Evolutionary conservation across 257 asterid species (phyloP).

Genomic region (Solanum pinnatisectum): DNA sequence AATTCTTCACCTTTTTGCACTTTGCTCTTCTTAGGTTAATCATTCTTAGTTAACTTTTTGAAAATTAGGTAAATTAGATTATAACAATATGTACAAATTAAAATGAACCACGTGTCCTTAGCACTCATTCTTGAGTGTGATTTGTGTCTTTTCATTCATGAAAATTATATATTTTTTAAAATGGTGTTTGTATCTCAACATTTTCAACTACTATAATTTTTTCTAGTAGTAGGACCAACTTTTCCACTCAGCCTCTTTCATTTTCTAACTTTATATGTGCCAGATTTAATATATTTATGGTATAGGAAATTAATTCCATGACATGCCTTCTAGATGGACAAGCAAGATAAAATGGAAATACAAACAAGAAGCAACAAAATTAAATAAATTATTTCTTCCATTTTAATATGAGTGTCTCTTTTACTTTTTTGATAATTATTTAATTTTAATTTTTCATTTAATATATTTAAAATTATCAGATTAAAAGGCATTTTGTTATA

Average conservation of each 20-base stretch:
- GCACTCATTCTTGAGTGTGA: neutral
- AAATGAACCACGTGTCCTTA: neutral
- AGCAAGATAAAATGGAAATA: neutral
- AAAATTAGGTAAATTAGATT: neutral
- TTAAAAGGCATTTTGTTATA: neutral
- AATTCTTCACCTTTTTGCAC: neutral
- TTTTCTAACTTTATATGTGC: neutral
- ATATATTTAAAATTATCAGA: neutral
- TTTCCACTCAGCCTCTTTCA: neutral
- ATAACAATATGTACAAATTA: neutral
- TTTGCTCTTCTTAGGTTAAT: neutral
- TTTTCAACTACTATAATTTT: neutral
- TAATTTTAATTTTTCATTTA: neutral
- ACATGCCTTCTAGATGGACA: neutral
- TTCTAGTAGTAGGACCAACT: neutral
- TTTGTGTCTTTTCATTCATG: neutral
- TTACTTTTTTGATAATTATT: no score
- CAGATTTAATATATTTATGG: neutral
- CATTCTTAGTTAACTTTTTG: neutral
- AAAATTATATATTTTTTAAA: neutral
- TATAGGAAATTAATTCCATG: neutral
- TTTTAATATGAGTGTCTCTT: neutral
- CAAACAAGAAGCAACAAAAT: neutral
- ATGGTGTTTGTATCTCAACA: neutral
- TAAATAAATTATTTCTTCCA: neutral